A percentile compares a stretch with the other conserved stretches of the same genome.
phyloP scores from a whole-genome alignment of 1,284 basidiomycete genomes.

The Ustilago curta region DNA sequence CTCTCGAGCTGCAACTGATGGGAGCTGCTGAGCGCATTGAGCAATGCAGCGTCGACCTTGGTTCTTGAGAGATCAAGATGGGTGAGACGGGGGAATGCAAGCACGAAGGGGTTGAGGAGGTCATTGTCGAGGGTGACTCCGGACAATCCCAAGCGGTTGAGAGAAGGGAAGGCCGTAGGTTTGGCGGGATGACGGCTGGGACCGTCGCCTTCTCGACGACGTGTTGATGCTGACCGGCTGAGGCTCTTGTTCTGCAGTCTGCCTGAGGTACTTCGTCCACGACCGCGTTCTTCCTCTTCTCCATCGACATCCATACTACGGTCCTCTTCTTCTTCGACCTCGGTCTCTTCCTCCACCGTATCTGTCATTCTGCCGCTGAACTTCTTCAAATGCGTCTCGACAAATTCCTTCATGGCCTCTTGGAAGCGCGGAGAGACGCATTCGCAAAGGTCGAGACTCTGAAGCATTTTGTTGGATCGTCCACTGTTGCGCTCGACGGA shows the following conservation, averaged over 20 bases:
- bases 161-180: constrained; percentile 76
- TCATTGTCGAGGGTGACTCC: constrained; percentile 83
- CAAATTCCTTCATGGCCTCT: constrained; percentile 84
- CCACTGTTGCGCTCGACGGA: constrained; percentile 58
- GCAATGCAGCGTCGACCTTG: constrained; percentile 81
- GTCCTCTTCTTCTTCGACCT: constrained; percentile 24
- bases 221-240: constrained; percentile 72
- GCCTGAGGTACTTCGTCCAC: constrained; percentile 56
- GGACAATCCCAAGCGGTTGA: constrained; percentile 85
- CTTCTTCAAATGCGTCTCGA: constrained; percentile 76
- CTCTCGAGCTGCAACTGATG: constrained; percentile 78
- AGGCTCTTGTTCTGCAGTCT: constrained; percentile 35
- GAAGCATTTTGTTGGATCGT: constrained; percentile 72
- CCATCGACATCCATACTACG: constrained; percentile 71
- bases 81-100: constrained; percentile 86
- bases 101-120: constrained; percentile 81
- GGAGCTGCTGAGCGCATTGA: constrained; percentile 77
- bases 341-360: constrained; percentile 53
- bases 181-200: constrained; percentile 56
- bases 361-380: constrained; percentile 68
- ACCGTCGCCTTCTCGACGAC: constrained; percentile 42
- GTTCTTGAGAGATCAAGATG: constrained; percentile 77
- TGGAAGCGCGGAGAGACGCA: constrained; percentile 91
- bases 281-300: constrained; percentile 71
- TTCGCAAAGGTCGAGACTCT: constrained; percentile 92